Evolutionary conservation across 306 rosid species (phyloP), one percentile per base, ranked within the genome.

Genomic region (Begonia fuchsioides): DNA sequence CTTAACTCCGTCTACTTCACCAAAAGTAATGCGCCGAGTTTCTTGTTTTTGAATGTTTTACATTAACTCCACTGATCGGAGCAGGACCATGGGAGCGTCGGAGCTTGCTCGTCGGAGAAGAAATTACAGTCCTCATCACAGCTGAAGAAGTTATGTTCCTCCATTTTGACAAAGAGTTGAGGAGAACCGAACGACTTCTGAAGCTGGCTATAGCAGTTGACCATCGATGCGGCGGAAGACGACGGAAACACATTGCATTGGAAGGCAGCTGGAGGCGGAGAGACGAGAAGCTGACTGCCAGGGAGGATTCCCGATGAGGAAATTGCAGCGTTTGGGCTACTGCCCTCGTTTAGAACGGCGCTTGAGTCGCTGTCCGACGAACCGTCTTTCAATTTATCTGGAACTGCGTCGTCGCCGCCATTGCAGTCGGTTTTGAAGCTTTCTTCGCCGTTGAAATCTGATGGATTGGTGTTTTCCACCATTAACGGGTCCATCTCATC

Each of bases 71-170:
- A 41, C 45, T 41, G 45, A n/a, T 41, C 45, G 12, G 45, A n/a
- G 45, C 14, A 41, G 45, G 10, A 84, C 98, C 98, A 90, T 17
- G 55, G 97, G 51, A 90, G 76, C 3, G 81, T 79, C 0, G 98
- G 98, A 41, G 98, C 58, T 69, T 81, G 98, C 38, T 85, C 98
- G 17, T 85, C 98, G 0, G 95, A 67, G 65, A 90, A 90, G 79
- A 90, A 85, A 66, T 77, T 60, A 53, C 94, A 81, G 7, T 84
- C 53, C 55, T 90, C 98, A 14, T 90, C 97, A 11, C 79, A 72
- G 47, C 92, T 68, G 12, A 85, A 79, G 76, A 90, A 85, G 54
- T 90, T 79, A 53, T 90, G 94, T 71, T 90, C 98, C 69, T 90
- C 98, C 68, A 76, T 69, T 70, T 79, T 90, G 69, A 80, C 92